Evolutionary conservation across 495 filamentous ascomycete species (phyloP).

Genomic region (Penicillium angulare): DNA sequence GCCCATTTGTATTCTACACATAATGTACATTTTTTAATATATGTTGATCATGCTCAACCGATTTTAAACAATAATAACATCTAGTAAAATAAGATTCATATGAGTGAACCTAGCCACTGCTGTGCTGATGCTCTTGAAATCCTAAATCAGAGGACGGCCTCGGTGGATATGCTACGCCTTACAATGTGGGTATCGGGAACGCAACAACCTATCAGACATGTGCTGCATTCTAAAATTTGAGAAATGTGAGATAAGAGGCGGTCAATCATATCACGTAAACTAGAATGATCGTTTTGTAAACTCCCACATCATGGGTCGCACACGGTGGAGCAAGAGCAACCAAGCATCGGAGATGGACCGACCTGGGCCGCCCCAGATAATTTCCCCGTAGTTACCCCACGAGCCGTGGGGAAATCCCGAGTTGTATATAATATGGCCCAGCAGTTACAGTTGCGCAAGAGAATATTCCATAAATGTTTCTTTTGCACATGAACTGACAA

Average conservation of each 20-base stretch:
- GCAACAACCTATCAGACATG: not conserved
- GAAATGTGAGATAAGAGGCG: not conserved
- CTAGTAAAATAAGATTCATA: no score
- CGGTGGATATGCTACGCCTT: no score
- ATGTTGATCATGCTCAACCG: no score
- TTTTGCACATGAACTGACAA: not conserved
- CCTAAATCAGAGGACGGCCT: no score
- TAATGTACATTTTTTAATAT: no score
- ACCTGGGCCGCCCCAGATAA: not conserved
- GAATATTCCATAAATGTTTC: not conserved
- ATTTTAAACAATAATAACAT: no score
- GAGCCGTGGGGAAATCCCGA: not conserved
- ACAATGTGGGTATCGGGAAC: not conserved
- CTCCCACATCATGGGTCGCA: not conserved
- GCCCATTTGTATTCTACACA: no score
- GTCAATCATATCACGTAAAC: not conserved
- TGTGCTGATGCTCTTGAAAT: no score
- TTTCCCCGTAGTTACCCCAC: not conserved
- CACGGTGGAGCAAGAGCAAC: not conserved
- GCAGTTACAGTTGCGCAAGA: not conserved
- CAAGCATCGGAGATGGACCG: slow-evolving; percentile 2
- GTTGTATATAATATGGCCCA: not conserved
- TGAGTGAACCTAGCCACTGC: no score
- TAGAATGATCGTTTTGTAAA: not conserved
- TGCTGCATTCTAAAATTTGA: not conserved